These are phyloP conservation scores for Fusarium sp. DNA, from an alignment of 2,329 filamentous ascomycete genomes.

Conservation along the genomic window DNA sequence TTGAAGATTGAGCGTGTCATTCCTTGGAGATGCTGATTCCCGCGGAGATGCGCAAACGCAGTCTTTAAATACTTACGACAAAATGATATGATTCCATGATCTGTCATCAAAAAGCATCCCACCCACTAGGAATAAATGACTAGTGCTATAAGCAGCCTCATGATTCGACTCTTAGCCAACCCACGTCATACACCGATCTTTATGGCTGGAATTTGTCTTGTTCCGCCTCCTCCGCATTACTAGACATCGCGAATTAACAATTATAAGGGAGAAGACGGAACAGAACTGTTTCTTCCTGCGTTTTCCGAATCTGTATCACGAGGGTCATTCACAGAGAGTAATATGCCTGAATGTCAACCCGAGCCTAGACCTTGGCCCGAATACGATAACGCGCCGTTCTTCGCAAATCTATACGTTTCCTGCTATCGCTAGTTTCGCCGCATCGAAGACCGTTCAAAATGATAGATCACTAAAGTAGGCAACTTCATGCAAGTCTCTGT, in stretches of 20 bases:
- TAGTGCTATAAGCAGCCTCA: not conserved
- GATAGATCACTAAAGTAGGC: rapidly evolving
- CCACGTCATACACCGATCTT: not conserved
- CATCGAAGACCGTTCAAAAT: rapidly evolving
- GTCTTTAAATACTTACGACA: not conserved
- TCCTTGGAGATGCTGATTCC: conserved; percentile 11
- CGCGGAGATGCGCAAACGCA: conserved; percentile 22
- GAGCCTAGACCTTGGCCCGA: not conserved
- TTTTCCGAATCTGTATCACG: not conserved
- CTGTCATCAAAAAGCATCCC: conserved; percentile 11
- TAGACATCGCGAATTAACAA: not conserved
- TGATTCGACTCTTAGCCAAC: conserved; percentile 8
- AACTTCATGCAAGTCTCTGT: not conserved
- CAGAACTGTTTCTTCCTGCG: not conserved
- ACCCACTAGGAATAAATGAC: not conserved
- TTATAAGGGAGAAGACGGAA: not conserved
- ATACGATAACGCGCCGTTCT: not conserved
- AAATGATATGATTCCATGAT: conserved; percentile 21
- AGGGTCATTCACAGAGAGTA: not conserved
- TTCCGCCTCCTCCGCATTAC: not conserved
- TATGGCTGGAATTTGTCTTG: not conserved
- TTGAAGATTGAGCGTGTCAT: not conserved
- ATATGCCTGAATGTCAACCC: not conserved
- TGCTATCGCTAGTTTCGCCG: too few species aligned
- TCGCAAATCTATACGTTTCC: not conserved